Conservation (phyloP, 495 filamentous ascomycete genomes). For the Aspergillus diversus region DNA sequence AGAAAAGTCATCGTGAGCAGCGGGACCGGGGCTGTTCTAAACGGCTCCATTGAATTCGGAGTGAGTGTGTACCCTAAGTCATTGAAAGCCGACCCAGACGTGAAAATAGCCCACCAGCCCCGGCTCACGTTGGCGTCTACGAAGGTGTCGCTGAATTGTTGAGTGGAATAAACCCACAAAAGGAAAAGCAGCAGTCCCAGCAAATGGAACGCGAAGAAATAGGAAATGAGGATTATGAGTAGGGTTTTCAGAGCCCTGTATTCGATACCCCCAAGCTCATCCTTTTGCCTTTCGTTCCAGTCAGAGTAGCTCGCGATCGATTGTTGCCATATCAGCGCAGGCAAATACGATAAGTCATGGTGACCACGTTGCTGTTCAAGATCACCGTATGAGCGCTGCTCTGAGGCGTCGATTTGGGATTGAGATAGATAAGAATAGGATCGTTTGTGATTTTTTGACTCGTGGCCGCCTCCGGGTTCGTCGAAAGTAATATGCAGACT, state of each 20-base stretch:
- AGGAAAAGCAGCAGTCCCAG: conserved; percentile 65
- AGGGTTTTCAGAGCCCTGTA: conserved; percentile 82
- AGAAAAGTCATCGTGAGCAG: conserved; percentile 74
- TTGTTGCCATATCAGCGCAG: conserved; percentile 25
- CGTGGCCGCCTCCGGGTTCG: conserved; percentile 16
- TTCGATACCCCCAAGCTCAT: conserved; percentile 89
- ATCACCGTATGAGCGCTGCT: conserved; percentile 13
- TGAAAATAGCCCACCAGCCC: conserved; percentile 86
- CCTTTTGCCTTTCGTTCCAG: conserved; percentile 68
- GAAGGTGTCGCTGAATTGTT: conserved; percentile 57
- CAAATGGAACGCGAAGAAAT: conserved; percentile 70
- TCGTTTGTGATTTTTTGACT: conserved; percentile 16
- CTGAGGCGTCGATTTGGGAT: conserved; percentile 26
- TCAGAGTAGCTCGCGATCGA: conserved; percentile 29
- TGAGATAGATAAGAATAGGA: conserved; percentile 19
- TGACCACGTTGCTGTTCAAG: neutral
- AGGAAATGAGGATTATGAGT: conserved; percentile 66
- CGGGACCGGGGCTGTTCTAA: conserved; percentile 68
- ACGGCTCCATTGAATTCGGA: conserved; percentile 84
- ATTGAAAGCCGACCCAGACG: conserved; percentile 76
- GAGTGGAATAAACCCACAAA: conserved; percentile 68
- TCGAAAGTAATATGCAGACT: conserved; percentile 57
- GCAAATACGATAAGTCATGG: conserved; percentile 9
- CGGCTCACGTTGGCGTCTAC: conserved; percentile 54
- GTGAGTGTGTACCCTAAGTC: conserved; percentile 81